Evolutionary conservation across 2,329 filamentous ascomycete genomes (phyloP), one percentile per base, ranked within the genome.

Genomic region (Curvularia spicifera): DNA sequence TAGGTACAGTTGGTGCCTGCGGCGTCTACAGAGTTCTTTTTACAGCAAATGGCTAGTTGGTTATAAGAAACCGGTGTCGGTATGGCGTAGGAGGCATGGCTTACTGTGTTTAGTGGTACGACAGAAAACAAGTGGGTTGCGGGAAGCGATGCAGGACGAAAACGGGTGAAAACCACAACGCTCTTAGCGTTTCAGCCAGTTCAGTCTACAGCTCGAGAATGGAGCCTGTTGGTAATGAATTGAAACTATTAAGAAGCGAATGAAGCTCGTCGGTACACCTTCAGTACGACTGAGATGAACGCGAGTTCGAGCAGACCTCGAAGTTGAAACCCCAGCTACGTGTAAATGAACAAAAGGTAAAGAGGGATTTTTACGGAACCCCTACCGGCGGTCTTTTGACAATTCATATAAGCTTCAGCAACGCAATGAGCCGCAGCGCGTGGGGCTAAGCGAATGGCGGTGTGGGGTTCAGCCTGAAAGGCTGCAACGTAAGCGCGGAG

Each of bases 391-490:
- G 62, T 63, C 42, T 28, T 49, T 51, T 28, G 18, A 56, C 37
- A 55, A 33, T 57, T 64, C 61, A 66, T 73, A 73, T 71, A 72
- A 63, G 52, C 46, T 59, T 62, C 57, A 24, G 53, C 59, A 26
- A 53, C 53, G 56, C 63, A 65, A 64, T 64, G 65, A 69, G 62
- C 64, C 71, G 63, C 65, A 62, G 42, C 51, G 65, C 67, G 71
- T 71, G 71, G 70, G 71, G 66, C 69, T 71, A 69, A 71, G 66
- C 68, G 69, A 72, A 60, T 57, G 47, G 59, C 64, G 64, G 57
- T 64, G 73, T 73, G 71, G 71, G 71, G 71, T 71, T 62, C 57
- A 62, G 57, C 64, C 64, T 62, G 59, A 68, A 67, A 56, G 56
- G 65, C 67, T 26, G 68, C 63, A 46, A 49, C 54, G 59, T 57